Evolutionary conservation across 345 rosid genomes (phyloP).

Genomic region (Boechera divaricarpa): DNA sequence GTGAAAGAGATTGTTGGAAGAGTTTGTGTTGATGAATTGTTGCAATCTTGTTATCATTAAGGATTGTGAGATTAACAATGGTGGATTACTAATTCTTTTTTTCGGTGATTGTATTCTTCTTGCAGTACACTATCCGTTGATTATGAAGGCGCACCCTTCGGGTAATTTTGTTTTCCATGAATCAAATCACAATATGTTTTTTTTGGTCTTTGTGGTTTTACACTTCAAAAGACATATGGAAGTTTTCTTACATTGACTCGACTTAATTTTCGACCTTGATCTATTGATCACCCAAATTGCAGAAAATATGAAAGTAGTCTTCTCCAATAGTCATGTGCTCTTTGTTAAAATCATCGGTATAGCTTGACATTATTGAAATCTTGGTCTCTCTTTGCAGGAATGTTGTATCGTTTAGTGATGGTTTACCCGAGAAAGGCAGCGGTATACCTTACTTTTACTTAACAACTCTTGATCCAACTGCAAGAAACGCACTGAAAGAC

Average conservation of each 20-base stretch:
- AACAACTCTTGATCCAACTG: slow-evolving; percentile 95
- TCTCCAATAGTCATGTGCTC: background rate
- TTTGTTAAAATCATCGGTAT: background rate
- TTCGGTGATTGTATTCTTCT: slow-evolving; percentile 26
- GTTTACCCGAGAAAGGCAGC: slow-evolving; percentile 61
- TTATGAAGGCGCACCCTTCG: slow-evolving; percentile 81
- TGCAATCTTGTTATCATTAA: slow-evolving; percentile 6
- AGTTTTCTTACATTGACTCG: background rate
- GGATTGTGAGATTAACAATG: background rate
- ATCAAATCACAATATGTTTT: background rate
- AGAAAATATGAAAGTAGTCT: background rate
- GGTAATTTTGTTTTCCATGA: slow-evolving; percentile 49
- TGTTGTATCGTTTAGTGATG: slow-evolving; percentile 92
- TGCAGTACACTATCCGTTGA: slow-evolving; percentile 80
- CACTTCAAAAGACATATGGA: background rate
- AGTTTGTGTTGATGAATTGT: slow-evolving; percentile 10
- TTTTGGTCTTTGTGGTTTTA: background rate
- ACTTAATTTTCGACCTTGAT: background rate
- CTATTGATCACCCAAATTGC: background rate
- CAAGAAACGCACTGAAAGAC: slow-evolving; percentile 76
- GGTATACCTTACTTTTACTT: slow-evolving; percentile 95
- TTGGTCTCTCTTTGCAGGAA: slow-evolving; percentile 55
- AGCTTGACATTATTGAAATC: background rate
- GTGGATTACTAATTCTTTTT: slow-evolving; percentile 16
- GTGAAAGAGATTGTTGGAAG: slow-evolving; percentile 16